These are phyloP conservation scores for Eimeria falciformis DNA, from an alignment of 169 alveolate species.

Conservation along the genomic window DNA sequence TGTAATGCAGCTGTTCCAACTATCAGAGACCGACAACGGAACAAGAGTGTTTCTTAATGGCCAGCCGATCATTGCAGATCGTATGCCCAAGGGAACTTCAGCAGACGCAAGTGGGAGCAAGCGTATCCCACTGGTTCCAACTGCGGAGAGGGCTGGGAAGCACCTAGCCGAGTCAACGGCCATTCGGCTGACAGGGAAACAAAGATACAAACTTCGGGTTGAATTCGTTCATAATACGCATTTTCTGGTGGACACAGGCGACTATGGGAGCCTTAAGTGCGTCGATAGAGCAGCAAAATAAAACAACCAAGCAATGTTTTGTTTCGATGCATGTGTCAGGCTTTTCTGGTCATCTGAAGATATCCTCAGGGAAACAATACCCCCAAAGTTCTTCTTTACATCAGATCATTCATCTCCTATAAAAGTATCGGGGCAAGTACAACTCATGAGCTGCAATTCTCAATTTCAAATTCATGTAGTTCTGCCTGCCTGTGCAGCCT, in stretches of 20 bases:
- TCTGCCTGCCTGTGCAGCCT: conserved; percentile 15
- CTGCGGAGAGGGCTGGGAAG: conserved; percentile 79
- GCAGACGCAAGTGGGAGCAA: conserved; percentile 71
- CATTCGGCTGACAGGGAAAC: conserved; percentile 88
- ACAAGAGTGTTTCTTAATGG: conserved; percentile 81
- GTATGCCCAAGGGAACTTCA: conserved; percentile 80
- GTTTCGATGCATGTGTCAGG: conserved; percentile 1
- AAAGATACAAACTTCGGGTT: conserved; percentile 85
- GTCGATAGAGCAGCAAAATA: not conserved
- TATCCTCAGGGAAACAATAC: conserved; percentile 30
- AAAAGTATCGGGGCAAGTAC: conserved; percentile 57
- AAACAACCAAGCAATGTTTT: not conserved
- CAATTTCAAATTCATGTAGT: not conserved
- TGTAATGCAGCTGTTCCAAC: not conserved
- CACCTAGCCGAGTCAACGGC: conserved; percentile 83
- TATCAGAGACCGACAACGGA: conserved; percentile 81
- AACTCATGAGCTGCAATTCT: not conserved
- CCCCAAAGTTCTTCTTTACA: conserved; percentile 35
- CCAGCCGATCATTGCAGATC: conserved; percentile 79
- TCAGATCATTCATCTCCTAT: not conserved
- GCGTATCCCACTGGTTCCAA: conserved; percentile 74
- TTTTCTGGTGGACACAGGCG: conserved; percentile 22
- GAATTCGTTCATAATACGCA: conserved; percentile 90
- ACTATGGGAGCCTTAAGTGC: not conserved
- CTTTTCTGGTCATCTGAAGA: conserved; percentile 63